These are phyloP conservation scores for Saussurea involucrata DNA, from an alignment of 129 eudicot species.

Conservation along the genomic window DNA sequence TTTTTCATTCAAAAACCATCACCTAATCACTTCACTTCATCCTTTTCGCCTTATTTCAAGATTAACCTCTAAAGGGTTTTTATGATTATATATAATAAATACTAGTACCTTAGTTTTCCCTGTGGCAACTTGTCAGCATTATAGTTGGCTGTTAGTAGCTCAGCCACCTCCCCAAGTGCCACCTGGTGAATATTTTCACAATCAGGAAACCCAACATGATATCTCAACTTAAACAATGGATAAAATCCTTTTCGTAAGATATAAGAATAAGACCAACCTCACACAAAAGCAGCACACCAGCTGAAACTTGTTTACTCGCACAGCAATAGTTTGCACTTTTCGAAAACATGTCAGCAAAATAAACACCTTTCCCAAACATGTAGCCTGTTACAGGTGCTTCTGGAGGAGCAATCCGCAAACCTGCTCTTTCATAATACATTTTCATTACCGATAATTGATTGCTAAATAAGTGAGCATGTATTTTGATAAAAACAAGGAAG, in stretches of 20 bases:
- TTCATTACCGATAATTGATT: neutral
- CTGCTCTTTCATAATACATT: conserved; percentile 29
- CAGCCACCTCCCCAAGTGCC: conserved; percentile 96
- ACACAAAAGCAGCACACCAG: conserved; percentile 88
- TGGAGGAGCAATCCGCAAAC: conserved; percentile 98
- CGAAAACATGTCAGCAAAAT: conserved; percentile 99
- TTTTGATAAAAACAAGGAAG: neutral
- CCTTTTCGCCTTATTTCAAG: neutral
- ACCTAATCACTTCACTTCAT: neutral
- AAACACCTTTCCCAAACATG: conserved; percentile 99
- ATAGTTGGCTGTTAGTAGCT: conserved; percentile 57
- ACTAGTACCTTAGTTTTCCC: conserved; percentile 79
- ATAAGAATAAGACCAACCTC: conserved; percentile 48
- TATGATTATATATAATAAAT: neutral
- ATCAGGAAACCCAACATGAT: neutral
- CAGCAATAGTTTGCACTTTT: conserved; percentile 96
- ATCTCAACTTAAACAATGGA: neutral
- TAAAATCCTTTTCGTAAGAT: neutral
- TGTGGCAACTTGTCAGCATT: conserved; percentile 79
- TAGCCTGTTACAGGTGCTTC: conserved; percentile 95
- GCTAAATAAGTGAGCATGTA: neutral
- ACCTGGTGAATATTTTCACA: conserved; percentile 38
- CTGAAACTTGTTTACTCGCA: conserved; percentile 35
- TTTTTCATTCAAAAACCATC: neutral
- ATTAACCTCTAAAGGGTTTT: neutral